Conservation (phyloP, 352 stramenopile genomes). For the Thalassiosira exigua region DNA sequence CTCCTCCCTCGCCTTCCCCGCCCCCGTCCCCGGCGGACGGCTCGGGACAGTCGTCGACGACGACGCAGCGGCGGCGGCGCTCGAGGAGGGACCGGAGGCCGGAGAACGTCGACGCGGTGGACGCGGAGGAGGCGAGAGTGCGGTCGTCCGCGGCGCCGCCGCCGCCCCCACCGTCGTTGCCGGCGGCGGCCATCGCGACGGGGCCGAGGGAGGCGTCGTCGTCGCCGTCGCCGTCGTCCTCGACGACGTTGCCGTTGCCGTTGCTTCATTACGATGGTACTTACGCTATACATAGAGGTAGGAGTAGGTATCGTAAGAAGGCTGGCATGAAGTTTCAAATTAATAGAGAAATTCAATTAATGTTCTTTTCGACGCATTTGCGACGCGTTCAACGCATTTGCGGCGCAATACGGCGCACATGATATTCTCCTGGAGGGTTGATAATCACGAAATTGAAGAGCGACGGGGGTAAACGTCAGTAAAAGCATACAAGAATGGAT, state of each 20-base stretch:
- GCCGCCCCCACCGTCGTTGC: background rate
- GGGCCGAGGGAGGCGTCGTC: background rate
- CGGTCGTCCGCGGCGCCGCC: background rate
- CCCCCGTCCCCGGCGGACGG: background rate
- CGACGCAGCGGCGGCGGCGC: background rate
- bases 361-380: no score
- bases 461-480: no score
- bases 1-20: background rate
- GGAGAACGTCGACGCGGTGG: background rate
- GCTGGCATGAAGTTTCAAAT: no score
- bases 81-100: background rate
- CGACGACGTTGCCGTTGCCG: background rate
- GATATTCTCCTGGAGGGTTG: no score
- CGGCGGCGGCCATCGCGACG: background rate
- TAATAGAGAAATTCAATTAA: no score
- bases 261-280: no score
- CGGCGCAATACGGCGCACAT: no score
- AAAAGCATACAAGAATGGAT: no score
- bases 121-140: background rate
- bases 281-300: no score
- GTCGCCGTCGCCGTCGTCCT: background rate
- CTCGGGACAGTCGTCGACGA: background rate
- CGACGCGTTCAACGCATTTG: no score
- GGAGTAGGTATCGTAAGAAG: no score
- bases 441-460: no score